These are phyloP conservation scores for Phylloporus gajari DNA, from an alignment of 1,284 basidiomycete species.

Conservation along the genomic window DNA sequence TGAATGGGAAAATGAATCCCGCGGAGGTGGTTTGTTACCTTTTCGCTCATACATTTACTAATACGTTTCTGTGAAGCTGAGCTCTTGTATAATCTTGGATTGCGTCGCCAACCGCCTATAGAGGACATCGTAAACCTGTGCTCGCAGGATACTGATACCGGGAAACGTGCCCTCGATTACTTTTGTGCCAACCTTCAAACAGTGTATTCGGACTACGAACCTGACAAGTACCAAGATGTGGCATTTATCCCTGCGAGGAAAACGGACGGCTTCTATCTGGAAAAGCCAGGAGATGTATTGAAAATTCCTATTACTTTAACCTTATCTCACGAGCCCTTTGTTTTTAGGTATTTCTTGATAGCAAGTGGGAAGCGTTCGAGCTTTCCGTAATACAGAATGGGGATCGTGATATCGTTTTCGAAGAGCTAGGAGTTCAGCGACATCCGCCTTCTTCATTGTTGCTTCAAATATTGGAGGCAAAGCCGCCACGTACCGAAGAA, in stretches of 20 bases:
- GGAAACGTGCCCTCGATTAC: constrained; percentile 70
- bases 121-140: constrained; percentile 71
- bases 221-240: constrained; percentile 59
- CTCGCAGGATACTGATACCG: background rate
- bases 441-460: background rate
- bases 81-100: constrained; percentile 11
- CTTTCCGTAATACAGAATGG: background rate
- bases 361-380: background rate
- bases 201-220: constrained; percentile 72
- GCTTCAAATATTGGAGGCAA: background rate
- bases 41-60: background rate
- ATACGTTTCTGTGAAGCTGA: background rate
- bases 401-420: background rate
- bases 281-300: constrained; percentile 73
- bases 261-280: background rate
- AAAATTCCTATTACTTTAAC: background rate
- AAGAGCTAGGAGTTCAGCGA: background rate
- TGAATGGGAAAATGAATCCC: constrained; percentile 48
- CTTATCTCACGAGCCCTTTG: background rate
- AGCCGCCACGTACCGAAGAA: background rate
- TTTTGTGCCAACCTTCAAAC: constrained; percentile 73
- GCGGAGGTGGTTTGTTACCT: constrained; percentile 4
- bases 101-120: constrained; percentile 53
- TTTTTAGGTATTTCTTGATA: background rate
- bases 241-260: constrained; percentile 24